Base-by-base conservation (phyloP, 179 eudicot genomes). In the Silene vulgaris region DNA sequence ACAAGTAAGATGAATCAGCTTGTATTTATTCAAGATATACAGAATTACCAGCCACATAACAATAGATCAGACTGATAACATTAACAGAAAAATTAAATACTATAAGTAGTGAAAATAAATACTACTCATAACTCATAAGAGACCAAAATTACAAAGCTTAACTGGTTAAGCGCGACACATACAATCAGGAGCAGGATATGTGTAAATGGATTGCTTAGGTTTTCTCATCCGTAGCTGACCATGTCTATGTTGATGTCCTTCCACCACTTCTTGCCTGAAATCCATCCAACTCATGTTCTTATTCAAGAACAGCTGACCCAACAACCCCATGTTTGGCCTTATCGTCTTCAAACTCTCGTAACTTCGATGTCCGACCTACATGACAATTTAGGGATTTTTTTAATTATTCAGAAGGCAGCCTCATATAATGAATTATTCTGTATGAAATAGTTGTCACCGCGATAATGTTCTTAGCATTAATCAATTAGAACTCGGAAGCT, bases 121-220 rank as follows among this genome's bases (percentile, higher is more conserved):
- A 37, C 43, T 43, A 37, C 65, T 8, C 19, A 35, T 6, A 68
- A 68, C 65, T 8, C 19, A 35, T 6, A 68, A 68, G 59, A 69
- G 73, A 65, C 73, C 72, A 77, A 66, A 20, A 35, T 28, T 13
- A 73, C 57, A 21, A 50, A 54, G 40, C 78, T 86, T 74, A 37
- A 37, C 45, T 37, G 48, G 11, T 40, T 40, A 89, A 75, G 85
- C 88, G 37, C 76, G 88, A 79, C 98, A 94, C 96, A 94, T 89
- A 80, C 98, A 94, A 84, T 94, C 97, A 43, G 97, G 97, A 74
- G 92, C 96, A 74, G 97, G 98, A 23, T 94, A 94, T 21, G 97
- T 91, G 74, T 91, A 94, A 12, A 94, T 85, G 5, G 96, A 94
- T 80, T 94, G 97, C 69, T 84, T 82, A 0, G 82, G 84, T 65